Percentiles rank a stretch among this genome's conserved stretches.
Evolutionary conservation across 73 alveolate species (phyloP).

Genomic region (Tetrahymena thermophila): DNA sequence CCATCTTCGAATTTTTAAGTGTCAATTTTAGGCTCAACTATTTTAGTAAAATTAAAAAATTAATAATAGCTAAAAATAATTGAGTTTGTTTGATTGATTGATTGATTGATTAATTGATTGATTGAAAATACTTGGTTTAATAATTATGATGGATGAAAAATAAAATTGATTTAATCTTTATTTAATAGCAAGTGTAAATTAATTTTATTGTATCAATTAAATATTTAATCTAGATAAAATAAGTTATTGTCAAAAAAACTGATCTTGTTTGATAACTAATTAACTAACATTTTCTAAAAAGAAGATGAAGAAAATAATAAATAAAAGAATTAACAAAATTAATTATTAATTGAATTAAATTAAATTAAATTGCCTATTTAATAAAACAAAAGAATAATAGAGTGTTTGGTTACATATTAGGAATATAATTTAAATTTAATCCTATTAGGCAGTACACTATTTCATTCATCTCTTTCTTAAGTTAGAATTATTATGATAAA

Average conservation of each 20-base stretch:
- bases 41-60: background rate
- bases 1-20: conserved; percentile 56
- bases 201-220: no score
- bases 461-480: background rate
- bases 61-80: background rate
- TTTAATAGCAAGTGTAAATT: background rate
- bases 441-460: background rate
- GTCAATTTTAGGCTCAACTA: conserved; percentile 8
- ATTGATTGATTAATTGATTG: no score
- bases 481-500: background rate
- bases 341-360: background rate
- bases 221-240: background rate
- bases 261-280: background rate
- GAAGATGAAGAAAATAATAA: background rate
- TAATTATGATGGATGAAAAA: no score
- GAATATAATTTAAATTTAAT: background rate
- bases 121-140: no score
- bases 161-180: background rate
- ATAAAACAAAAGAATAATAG: background rate
- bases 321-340: background rate
- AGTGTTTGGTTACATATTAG: background rate
- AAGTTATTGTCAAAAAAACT: background rate
- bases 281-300: background rate
- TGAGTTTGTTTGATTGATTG: background rate
- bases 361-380: background rate